Percentiles rank a stretch among this genome's conserved stretches.
These are phyloP conservation scores for Kalanchoe fedtschenkoi DNA, from an alignment of 164 flowering plant species.

Conservation along the genomic window DNA sequence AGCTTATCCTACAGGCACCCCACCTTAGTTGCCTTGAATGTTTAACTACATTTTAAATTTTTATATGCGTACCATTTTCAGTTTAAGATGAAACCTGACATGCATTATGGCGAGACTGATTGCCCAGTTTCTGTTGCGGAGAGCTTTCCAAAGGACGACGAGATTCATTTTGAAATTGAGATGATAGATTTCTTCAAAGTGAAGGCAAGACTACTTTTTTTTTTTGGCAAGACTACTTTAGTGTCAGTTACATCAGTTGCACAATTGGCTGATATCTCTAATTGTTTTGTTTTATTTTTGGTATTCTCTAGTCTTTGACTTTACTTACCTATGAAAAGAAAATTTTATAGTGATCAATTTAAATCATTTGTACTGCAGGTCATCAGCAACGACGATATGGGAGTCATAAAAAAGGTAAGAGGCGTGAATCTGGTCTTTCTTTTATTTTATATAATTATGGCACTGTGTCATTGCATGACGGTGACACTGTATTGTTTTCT, in stretches of 20 bases:
- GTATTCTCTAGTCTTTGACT: neutral
- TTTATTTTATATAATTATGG: neutral
- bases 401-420: conserved; percentile 78
- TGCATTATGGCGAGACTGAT: conserved; percentile 91
- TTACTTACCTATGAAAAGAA: neutral
- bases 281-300: neutral
- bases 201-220: conserved; percentile 81
- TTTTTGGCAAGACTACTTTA: too few relatives aligned
- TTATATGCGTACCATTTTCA: conserved; percentile 15
- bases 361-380: conserved; percentile 37
- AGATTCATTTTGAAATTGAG: conserved; percentile 95
- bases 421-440: neutral
- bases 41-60: too few relatives aligned
- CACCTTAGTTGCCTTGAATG: too few relatives aligned
- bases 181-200: conserved; percentile 76
- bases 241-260: neutral
- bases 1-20: too few relatives aligned
- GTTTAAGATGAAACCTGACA: conserved; percentile 88
- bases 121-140: conserved; percentile 67
- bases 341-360: too few relatives aligned
- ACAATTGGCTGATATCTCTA: neutral
- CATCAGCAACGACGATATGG: conserved; percentile 53
- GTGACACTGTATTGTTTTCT: too few relatives aligned
- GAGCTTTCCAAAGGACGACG: conserved; percentile 74
- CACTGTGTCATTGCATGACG: neutral